Evolutionary conservation across 1,139 yeast genomes (phyloP).

Genomic region (Saccharomycopsis crataegensis): DNA sequence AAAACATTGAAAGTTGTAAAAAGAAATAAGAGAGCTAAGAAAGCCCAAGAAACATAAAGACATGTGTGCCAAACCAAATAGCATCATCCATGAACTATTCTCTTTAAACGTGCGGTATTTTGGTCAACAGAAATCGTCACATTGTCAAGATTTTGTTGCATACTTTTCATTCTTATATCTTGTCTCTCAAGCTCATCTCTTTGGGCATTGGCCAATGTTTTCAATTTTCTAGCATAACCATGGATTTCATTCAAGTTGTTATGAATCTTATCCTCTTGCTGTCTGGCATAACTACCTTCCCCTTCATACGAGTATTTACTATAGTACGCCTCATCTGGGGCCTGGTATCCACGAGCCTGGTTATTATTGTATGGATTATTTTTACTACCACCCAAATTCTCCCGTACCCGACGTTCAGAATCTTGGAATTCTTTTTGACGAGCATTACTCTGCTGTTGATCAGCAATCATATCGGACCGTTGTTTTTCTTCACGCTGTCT

Average conservation of each 20-base stretch:
- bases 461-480: slow-evolving; percentile 58
- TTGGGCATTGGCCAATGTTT: slow-evolving; percentile 43
- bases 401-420: slow-evolving; percentile 43
- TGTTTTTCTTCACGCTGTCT: slow-evolving; percentile 70
- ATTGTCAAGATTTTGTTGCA: slow-evolving; percentile 46
- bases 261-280: slow-evolving; percentile 51
- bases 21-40: neutral
- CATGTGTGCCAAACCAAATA: too few species aligned
- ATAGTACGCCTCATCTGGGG: slow-evolving; percentile 31
- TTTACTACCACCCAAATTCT: slow-evolving; percentile 27
- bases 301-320: slow-evolving; percentile 45
- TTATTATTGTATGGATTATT: slow-evolving; percentile 28
- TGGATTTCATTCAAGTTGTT: slow-evolving; percentile 44
- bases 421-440: slow-evolving; percentile 37
- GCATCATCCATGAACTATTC: slow-evolving; percentile 23
- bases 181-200: slow-evolving; percentile 47
- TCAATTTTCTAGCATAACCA: slow-evolving; percentile 41
- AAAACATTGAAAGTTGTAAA: neutral
- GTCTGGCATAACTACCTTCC: slow-evolving; percentile 55
- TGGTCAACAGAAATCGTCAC: slow-evolving; percentile 47
- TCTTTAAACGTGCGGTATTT: slow-evolving; percentile 32
- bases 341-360: slow-evolving; percentile 31
- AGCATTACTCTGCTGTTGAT: slow-evolving; percentile 38
- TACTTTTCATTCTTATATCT: slow-evolving; percentile 43
- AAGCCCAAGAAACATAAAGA: too few species aligned